Evolutionary conservation across 768 basidiomycete genomes (phyloP), one percentile per base, ranked within the genome.

Genomic region (Lyophyllum decastes): DNA sequence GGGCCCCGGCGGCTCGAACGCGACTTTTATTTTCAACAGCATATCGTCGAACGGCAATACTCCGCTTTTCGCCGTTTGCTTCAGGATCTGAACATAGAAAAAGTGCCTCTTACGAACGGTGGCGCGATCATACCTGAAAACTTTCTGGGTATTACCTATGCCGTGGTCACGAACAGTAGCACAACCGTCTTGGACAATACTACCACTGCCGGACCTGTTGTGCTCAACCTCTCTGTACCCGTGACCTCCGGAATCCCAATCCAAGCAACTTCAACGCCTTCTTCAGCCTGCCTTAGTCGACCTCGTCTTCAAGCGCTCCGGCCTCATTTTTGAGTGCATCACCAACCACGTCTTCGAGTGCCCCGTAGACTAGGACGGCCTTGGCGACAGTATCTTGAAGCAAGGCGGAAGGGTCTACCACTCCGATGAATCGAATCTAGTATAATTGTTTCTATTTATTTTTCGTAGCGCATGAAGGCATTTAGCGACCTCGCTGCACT

Each of bases 11-110:
- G 61, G 65, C 6, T 58, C 75, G 19, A 73, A 72, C 6, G 65
- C 67, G 21, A 62, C 52, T 5, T 64, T 77, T 41, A 55, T 58
- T 6, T 61, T 76, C 44, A 46, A 61, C 7, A 68, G 66, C 48
- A 59, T 30, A 55, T 53, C 26, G 47, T 59, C 45, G 34, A 43
- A 46, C n/a, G 26, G 33, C 24, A 54, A 47, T 25, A 47, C 58
- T 10, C 59, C 58, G n/a, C 59, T 72, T 47, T 78, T 69, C 61
- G 72, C 77, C 41, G 76, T 77, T 57, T 77, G 78, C 71, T 72
- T 76, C 63, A 69, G 24, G 83, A 80, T 11, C 68, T 81, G n/a
- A 62, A 48, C 46, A 64, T 47, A 11, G 56, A 44, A 0, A 58
- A 64, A 14, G 65, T 60, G 11, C 58, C 62, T 0, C n/a, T 66